These are phyloP conservation scores for Epichloe typhina DNA, from an alignment of 2,329 filamentous ascomycete species.

Conservation along the genomic window DNA sequence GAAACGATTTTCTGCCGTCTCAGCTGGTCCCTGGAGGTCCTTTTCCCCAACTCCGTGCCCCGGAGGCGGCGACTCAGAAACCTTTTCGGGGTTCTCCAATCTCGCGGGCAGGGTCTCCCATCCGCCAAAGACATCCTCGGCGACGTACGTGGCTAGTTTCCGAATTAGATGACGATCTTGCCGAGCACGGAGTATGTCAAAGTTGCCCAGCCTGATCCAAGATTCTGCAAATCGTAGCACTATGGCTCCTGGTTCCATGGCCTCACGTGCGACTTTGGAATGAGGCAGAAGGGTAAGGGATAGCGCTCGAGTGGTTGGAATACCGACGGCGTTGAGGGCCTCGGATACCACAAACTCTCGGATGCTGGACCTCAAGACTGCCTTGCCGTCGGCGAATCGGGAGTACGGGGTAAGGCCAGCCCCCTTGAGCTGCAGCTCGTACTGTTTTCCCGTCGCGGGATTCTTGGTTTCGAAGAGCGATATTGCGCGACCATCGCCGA, in stretches of 20 bases:
- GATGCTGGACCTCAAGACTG: constrained; percentile 83
- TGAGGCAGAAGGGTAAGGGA: constrained; percentile 67
- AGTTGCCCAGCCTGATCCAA: constrained; percentile 90
- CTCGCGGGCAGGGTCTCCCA: constrained; percentile 71
- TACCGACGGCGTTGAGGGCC: constrained; percentile 68
- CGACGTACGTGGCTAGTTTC: constrained; percentile 66
- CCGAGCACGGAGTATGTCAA: constrained; percentile 76
- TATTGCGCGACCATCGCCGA: constrained; percentile 89
- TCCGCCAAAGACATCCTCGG: constrained; percentile 74
- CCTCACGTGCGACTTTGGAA: constrained; percentile 62
- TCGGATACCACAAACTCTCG: constrained; percentile 91
- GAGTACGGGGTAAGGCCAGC: constrained; percentile 90
- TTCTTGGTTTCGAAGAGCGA: constrained; percentile 86
- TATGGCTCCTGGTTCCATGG: constrained; percentile 78
- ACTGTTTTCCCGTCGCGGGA: constrained; percentile 53
- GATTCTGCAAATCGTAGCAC: constrained; percentile 82
- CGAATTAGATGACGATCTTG: constrained; percentile 66
- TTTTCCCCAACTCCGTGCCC: constrained; percentile 40
- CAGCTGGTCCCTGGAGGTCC: constrained; percentile 52
- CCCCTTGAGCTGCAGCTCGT: constrained; percentile 90
- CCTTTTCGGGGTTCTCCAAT: constrained; percentile 37
- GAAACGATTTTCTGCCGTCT: constrained; percentile 72
- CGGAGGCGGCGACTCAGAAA: constrained; percentile 27
- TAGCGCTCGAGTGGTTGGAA: constrained; percentile 77
- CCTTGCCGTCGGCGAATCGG: constrained; percentile 90